A percentile compares a stretch with the other conserved stretches of the same genome.
Conservation (phyloP, 345 rosid species). For the Isatis tinctoria region DNA sequence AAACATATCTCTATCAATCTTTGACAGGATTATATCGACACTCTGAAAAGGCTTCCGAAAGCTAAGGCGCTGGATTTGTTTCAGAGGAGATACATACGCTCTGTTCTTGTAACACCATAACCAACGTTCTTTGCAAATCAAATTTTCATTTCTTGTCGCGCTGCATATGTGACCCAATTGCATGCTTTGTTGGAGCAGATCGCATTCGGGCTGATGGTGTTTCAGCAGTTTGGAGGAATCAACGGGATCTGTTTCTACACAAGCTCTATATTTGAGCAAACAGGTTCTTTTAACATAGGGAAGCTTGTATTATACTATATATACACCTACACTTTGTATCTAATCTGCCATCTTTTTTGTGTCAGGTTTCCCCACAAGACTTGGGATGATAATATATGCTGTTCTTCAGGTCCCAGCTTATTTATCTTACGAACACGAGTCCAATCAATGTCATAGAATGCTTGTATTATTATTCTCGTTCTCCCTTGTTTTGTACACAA, state of each 20-base stretch:
- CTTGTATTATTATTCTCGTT: not conserved
- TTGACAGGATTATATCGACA: conserved; percentile 73
- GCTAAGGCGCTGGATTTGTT: conserved; percentile 64
- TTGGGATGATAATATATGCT: conserved; percentile 81
- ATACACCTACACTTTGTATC: not conserved
- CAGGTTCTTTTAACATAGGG: conserved; percentile 47
- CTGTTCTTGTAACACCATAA: conserved; percentile 55
- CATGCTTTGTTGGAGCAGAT: conserved; percentile 45
- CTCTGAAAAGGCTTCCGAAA: conserved; percentile 66
- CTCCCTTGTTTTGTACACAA: conserved; percentile 5
- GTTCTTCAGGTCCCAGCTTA: conserved; percentile 63
- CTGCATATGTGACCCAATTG: not conserved
- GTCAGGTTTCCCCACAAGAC: conserved; percentile 62
- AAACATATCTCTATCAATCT: not conserved
- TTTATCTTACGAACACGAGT: no score
- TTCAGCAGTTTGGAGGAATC: conserved; percentile 94
- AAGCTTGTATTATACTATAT: not conserved
- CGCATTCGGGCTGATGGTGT: conserved; percentile 84
- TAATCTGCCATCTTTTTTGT: conserved; percentile 5
- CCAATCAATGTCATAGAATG: not conserved
- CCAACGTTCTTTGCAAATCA: not conserved
- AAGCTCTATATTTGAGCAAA: conserved; percentile 70
- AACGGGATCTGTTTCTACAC: conserved; percentile 80
- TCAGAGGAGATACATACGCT: conserved; percentile 66
- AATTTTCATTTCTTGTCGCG: not conserved